Conservation (phyloP, 2,329 filamentous ascomycete species). For the Fusarium dimerum region DNA sequence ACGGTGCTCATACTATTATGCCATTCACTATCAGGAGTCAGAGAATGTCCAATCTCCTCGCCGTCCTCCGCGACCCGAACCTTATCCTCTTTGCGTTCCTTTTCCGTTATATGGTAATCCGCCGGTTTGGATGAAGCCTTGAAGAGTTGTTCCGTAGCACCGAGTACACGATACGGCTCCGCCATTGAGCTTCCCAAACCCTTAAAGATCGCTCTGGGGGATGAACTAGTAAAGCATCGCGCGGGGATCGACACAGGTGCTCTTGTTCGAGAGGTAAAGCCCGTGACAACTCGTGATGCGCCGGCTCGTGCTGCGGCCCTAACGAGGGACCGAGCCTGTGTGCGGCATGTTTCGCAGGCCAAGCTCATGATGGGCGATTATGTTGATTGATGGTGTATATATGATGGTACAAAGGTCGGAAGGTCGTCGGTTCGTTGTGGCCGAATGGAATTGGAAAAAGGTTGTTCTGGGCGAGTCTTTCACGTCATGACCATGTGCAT, state of each 20-base stretch:
- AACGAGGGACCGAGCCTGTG: constrained; percentile 44
- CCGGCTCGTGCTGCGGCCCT: constrained; percentile 35
- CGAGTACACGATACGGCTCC: constrained; percentile 73
- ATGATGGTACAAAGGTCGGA: background rate
- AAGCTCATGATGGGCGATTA: constrained; percentile 26
- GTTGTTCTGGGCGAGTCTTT: constrained; percentile 18
- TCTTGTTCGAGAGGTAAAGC: constrained; percentile 18
- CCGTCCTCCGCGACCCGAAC: constrained; percentile 74
- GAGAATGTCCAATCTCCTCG: constrained; percentile 70
- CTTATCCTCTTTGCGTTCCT: constrained; percentile 63
- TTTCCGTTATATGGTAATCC: constrained; percentile 73
- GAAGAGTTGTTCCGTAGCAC: constrained; percentile 76
- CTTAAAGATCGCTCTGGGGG: constrained; percentile 34
- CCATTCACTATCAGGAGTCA: constrained; percentile 55
- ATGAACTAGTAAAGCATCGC: constrained; percentile 41
- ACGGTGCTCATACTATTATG: constrained; percentile 64
- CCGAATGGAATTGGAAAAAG: constrained; percentile 7
- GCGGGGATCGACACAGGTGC: constrained; percentile 11
- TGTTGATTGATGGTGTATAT: background rate
- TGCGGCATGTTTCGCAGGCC: constrained; percentile 52
- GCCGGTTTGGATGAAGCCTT: constrained; percentile 72
- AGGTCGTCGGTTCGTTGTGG: constrained; percentile 1
- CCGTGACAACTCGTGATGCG: constrained; percentile 27
- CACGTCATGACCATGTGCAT: constrained; percentile 33
- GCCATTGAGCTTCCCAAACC: constrained; percentile 36